Conservation (phyloP, 192 early-diverging fungal genomes). For the Linderina pennispora region DNA sequence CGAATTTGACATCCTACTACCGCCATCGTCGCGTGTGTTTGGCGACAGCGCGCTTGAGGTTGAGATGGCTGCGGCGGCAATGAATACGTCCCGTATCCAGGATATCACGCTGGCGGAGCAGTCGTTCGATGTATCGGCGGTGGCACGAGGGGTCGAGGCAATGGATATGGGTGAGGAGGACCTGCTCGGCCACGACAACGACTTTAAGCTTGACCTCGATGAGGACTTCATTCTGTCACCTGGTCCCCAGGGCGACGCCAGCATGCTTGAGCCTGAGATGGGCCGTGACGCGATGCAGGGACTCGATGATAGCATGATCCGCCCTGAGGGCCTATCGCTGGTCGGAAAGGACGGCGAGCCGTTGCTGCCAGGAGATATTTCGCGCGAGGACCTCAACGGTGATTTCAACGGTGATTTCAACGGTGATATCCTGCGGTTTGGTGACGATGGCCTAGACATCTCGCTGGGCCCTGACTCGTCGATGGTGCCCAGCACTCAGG, state of each 20-base stretch:
- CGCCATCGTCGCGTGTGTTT: slow-evolving; percentile 52
- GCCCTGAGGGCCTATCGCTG: slow-evolving; percentile 25
- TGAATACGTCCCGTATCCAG: slow-evolving; percentile 55
- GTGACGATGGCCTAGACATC: slow-evolving; percentile 16
- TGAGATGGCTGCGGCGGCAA: slow-evolving; percentile 24
- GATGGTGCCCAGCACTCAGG: slow-evolving; percentile 31
- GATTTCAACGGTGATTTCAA: not conserved
- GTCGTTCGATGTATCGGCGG: slow-evolving; percentile 46
- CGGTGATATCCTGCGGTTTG: not conserved
- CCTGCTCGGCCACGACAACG: slow-evolving; percentile 52
- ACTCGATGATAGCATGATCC: slow-evolving; percentile 31
- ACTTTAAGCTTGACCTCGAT: slow-evolving; percentile 47
- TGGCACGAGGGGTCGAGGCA: slow-evolving; percentile 35
- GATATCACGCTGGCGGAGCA: slow-evolving; percentile 67
- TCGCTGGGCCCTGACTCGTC: slow-evolving; percentile 9
- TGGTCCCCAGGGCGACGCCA: slow-evolving; percentile 26
- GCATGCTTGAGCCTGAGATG: slow-evolving; percentile 50
- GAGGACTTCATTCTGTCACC: slow-evolving; percentile 42
- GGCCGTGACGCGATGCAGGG: slow-evolving; percentile 51
- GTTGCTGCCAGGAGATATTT: too few relatives aligned
- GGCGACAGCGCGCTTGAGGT: not conserved
- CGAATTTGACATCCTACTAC: slow-evolving; percentile 88
- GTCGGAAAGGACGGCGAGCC: slow-evolving; percentile 24
- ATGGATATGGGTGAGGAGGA: slow-evolving; percentile 43
- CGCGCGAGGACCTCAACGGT: slow-evolving; percentile 21